Conservation (phyloP, 139 green algal genomes). For the Coccomyxa sp. region DNA sequence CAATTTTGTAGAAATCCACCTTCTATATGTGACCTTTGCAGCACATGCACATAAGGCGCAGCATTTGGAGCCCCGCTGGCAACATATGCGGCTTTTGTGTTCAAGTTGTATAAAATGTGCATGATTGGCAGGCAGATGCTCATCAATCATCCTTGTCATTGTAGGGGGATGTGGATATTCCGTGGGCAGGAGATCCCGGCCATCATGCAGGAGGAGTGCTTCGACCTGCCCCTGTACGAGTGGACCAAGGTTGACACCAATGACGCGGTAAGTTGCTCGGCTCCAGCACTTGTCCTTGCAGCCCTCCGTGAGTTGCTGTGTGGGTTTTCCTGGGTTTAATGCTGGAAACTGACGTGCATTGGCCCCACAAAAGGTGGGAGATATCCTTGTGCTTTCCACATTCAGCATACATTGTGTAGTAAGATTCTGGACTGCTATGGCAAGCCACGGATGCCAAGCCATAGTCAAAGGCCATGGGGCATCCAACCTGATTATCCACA, state of each 20-base stretch:
- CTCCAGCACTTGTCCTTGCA: neutral
- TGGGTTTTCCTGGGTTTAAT: neutral
- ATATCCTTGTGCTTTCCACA: too few relatives aligned
- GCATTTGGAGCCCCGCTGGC: too few relatives aligned
- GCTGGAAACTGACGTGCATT: neutral
- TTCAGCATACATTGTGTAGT: too few relatives aligned
- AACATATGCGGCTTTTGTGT: too few relatives aligned
- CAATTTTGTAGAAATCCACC: neutral
- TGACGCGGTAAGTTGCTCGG: conserved; percentile 9
- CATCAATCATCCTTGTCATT: neutral
- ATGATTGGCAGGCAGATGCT: too few relatives aligned
- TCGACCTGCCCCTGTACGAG: conserved; percentile 59
- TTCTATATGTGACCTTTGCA: too few relatives aligned
- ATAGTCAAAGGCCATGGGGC: too few relatives aligned
- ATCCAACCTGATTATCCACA: too few relatives aligned
- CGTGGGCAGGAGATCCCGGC: conserved; percentile 47
- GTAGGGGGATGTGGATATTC: conserved; percentile 57
- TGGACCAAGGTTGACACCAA: conserved; percentile 45
- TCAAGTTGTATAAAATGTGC: too few relatives aligned
- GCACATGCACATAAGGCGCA: too few relatives aligned
- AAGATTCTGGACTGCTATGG: too few relatives aligned
- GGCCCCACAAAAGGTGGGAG: neutral
- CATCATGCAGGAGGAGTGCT: conserved; percentile 55
- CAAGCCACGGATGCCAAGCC: too few relatives aligned
- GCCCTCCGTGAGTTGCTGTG: neutral